Base-by-base conservation (phyloP, 768 basidiomycete genomes). In the Pulveroboletus sp. region DNA sequence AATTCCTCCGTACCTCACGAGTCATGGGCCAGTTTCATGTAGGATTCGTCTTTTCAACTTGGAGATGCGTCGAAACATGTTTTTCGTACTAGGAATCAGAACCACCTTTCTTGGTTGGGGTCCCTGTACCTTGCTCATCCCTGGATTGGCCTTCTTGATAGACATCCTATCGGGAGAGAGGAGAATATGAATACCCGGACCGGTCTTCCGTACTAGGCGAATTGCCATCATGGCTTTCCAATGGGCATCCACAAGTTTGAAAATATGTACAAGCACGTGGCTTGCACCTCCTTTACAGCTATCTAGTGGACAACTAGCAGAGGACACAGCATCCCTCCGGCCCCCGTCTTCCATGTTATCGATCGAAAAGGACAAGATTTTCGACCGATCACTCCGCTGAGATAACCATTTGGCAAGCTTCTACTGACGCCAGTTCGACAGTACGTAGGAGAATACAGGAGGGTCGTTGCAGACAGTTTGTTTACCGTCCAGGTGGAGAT, bases 381-480 rank as follows among this genome's bases (percentile, higher is more conserved):
- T 5, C 43, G 2, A 14, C 8, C 46, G 16, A 6, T 47, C 4
- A 43, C 47, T 12, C 55, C 46, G 8, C 29, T 57, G 5, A 37
- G 38, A 16, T 42, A 52, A 25, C 43, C 39, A 3, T 57, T 58
- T 19, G 45, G 57, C 5, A 49, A 40, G 11, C 32, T 58, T 16
- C 33, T 57, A 25, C 23, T 55, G 17, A 43, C 43, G 5, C 56
- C 38, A 2, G 25, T 9, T 10, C 39, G 43, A 6, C 21, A 35
- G 2, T n/a, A 44, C 33, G 45, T 29, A 6, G 17, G 5, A 3
- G 50, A 24, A 34, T 51, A 55, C 21, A 51, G 31, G 38, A 37
- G 57, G 50, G 45, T 59, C 6, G 57, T 38, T 23, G 4, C 57
- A 13, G 57, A 59, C 4, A 43, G 45, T 34, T 4, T 12, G 11